Conservation (phyloP, 179 eudicot genomes). For the Patellifolia procumbens region DNA sequence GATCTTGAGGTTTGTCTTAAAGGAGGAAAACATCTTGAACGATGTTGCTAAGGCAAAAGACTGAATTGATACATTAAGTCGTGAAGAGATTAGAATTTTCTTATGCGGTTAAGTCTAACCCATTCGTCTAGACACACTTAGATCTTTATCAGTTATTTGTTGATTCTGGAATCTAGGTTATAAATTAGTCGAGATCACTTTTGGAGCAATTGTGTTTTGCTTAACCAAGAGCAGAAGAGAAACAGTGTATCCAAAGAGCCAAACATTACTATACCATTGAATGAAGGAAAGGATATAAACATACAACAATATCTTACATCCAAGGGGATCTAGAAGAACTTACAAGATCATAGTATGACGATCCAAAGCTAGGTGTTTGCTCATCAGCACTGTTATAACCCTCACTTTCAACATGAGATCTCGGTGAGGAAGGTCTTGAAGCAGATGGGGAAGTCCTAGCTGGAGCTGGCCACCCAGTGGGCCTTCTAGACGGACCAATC, state of each 20-base stretch:
- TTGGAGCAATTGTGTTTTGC: too few relatives aligned
- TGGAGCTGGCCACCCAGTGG: conserved; percentile 64
- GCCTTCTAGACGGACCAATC: conserved; percentile 76
- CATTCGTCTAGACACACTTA: not conserved
- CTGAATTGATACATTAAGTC: not conserved
- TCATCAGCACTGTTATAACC: conserved; percentile 99
- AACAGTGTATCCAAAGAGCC: not conserved
- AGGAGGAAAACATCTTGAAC: not conserved
- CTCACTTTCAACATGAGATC: conserved; percentile 81
- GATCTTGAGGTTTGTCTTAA: not conserved
- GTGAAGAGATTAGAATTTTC: not conserved
- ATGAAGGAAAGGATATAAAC: not conserved
- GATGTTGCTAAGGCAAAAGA: not conserved
- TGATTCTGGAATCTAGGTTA: too few relatives aligned
- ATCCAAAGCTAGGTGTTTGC: conserved; percentile 66
- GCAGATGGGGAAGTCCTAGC: conserved; percentile 77
- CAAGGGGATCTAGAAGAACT: conserved; percentile 36
- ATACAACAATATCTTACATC: not conserved
- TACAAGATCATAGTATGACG: conserved; percentile 76
- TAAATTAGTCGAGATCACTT: too few relatives aligned
- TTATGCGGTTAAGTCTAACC: not conserved
- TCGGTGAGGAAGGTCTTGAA: conserved; percentile 90
- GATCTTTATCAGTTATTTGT: not conserved
- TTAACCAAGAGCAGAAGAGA: too few relatives aligned
- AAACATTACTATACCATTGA: not conserved